phyloP scores from a whole-genome alignment of 768 basidiomycete genomes.

The Trichaptum fuscoviolaceum region DNA sequence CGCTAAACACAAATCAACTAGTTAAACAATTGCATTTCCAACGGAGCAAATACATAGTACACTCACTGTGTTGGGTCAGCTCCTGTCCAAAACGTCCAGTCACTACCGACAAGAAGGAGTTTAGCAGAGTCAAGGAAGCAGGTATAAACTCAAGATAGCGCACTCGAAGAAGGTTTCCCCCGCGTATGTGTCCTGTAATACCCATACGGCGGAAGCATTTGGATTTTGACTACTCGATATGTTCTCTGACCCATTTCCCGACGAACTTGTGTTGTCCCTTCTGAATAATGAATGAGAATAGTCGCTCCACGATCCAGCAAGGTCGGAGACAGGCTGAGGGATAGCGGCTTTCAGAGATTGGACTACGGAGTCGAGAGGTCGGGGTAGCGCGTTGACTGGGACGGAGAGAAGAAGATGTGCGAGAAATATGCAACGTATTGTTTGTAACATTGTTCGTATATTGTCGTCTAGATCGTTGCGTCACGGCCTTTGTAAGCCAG shows the following conservation, averaged over 20 bases:
- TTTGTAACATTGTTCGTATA: background rate
- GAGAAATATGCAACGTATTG: background rate
- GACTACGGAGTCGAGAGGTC: background rate
- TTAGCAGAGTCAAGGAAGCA: slow-evolving; percentile 8
- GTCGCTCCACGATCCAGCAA: background rate
- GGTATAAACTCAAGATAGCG: slow-evolving; percentile 17
- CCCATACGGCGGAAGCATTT: slow-evolving; percentile 54
- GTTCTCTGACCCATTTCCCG: background rate
- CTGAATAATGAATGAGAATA: background rate
- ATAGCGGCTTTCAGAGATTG: background rate
- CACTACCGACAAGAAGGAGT: slow-evolving; percentile 27
- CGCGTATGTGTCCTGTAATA: slow-evolving; percentile 60
- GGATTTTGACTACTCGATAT: slow-evolving; percentile 19
- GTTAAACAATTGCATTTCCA: slow-evolving; percentile 13
- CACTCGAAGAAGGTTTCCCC: slow-evolving; percentile 71
- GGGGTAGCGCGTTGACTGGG: background rate
- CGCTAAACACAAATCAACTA: slow-evolving; percentile 37
- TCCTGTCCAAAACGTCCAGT: slow-evolving; percentile 54
- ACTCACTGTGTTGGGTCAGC: slow-evolving; percentile 66
- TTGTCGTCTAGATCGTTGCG: background rate
- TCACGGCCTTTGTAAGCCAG: background rate
- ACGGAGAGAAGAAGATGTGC: background rate
- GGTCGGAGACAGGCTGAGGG: background rate
- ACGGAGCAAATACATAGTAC: slow-evolving; percentile 7
- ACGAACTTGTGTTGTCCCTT: background rate